phyloP scores from a whole-genome alignment of 2,329 filamentous ascomycete species.

The Aspergillus ochraceoroseus region DNA sequence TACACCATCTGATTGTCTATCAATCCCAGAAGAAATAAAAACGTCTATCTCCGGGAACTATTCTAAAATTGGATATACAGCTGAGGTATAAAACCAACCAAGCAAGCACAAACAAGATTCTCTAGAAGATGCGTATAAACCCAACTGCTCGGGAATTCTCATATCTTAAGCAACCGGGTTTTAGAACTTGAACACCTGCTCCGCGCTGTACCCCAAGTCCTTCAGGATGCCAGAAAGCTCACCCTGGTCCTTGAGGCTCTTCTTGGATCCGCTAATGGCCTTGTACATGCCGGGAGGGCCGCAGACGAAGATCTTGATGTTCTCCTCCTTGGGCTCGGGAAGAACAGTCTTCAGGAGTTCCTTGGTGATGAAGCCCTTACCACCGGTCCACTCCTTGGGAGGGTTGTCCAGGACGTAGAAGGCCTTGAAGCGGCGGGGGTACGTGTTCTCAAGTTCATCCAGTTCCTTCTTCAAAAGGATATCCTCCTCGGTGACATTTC shows the following conservation, averaged over 20 bases:
- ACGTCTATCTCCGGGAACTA: no score
- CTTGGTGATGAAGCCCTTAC: conserved; percentile 78
- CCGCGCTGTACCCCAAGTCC: conserved; percentile 76
- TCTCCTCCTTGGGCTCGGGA: conserved; percentile 82
- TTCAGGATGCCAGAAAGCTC: conserved; percentile 77
- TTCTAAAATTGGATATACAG: no score
- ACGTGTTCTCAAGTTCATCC: conserved; percentile 83
- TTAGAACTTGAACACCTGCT: conserved; percentile 96
- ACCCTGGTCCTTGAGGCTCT: conserved; percentile 88
- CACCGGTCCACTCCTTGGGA: conserved; percentile 69
- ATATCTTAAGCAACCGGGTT: no score
- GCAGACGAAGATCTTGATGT: conserved; percentile 96
- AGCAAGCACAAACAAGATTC: no score
- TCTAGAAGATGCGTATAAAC: no score
- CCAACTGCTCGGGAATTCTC: no score
- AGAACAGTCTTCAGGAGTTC: conserved; percentile 92
- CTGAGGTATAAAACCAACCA: no score
- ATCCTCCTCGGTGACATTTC: conserved; percentile 83
- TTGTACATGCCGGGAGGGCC: conserved; percentile 92
- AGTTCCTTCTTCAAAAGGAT: conserved; percentile 86
- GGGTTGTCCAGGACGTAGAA: conserved; percentile 91
- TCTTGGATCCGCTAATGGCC: conserved; percentile 82
- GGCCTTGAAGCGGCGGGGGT: conserved; percentile 88
- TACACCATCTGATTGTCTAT: no score
- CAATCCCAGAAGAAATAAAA: no score